Percentiles rank a stretch among this genome's conserved stretches.
phyloP scores from a whole-genome alignment of 2,329 filamentous ascomycete species.

The Xylaria sp. region DNA sequence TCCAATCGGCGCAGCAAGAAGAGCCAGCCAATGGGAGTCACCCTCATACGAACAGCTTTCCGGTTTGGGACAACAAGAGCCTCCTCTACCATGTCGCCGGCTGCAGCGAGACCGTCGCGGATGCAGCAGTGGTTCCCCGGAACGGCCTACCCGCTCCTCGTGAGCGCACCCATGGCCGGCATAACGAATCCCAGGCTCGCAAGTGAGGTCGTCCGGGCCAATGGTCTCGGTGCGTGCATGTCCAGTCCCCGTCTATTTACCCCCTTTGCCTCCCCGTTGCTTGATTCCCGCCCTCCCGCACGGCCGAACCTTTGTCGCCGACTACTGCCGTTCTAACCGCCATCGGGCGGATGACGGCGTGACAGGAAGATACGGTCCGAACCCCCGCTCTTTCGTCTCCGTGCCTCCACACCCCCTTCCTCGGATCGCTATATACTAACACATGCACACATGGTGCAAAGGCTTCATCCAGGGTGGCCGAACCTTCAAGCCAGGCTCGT shows the following conservation, averaged over 20 bases:
- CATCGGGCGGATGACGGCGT: not conserved
- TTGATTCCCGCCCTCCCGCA: not conserved
- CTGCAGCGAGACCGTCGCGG: conserved; percentile 22
- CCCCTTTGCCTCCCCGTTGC: not conserved
- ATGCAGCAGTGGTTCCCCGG: conserved; percentile 46
- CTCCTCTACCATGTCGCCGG: conserved; percentile 13
- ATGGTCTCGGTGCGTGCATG: conserved; percentile 46
- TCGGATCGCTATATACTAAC: not conserved
- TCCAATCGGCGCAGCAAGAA: not conserved
- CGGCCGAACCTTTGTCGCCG: not conserved
- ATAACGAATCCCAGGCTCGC: conserved; percentile 46
- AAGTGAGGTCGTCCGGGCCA: conserved; percentile 47
- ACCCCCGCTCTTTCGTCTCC: not conserved
- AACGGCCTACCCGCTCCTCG: conserved; percentile 45
- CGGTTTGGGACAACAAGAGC: conserved; percentile 14
- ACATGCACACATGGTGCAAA: conserved; percentile 15
- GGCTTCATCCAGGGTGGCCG: conserved; percentile 44
- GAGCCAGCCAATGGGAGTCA: conserved; percentile 1
- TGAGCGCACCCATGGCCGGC: conserved; percentile 50
- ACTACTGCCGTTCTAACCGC: not conserved
- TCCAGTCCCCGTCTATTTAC: not conserved
- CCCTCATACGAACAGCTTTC: conserved; percentile 13
- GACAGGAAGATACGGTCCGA: not conserved
- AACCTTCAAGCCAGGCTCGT: conserved; percentile 41
- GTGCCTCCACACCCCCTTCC: not conserved